phyloP scores from a whole-genome alignment of 2,329 filamentous ascomycete species.

The Claviceps arundinis region DNA sequence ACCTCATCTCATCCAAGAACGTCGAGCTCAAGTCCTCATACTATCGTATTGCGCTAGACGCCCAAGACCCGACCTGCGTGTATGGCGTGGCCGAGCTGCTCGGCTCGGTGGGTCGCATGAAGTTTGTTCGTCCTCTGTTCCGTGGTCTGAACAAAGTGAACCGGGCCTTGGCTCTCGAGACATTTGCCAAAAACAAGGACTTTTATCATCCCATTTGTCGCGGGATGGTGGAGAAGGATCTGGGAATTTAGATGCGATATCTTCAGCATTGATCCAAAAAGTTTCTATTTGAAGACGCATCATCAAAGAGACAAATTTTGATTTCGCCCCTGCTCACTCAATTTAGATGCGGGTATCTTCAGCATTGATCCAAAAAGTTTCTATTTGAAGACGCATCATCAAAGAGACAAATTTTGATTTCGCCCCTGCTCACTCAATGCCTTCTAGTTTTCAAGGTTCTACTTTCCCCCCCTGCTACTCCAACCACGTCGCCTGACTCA shows the following conservation, averaged over 20 bases:
- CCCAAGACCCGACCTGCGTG: slow-evolving; percentile 56
- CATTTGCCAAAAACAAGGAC: slow-evolving; percentile 74
- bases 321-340: not conserved
- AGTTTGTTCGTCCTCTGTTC: slow-evolving; percentile 85
- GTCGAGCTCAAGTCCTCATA: slow-evolving; percentile 76
- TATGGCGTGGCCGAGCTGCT: slow-evolving; percentile 60
- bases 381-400: not conserved
- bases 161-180: slow-evolving; percentile 59
- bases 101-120: slow-evolving; percentile 82
- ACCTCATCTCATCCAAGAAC: slow-evolving; percentile 62
- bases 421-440: not conserved
- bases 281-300: not conserved
- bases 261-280: not conserved
- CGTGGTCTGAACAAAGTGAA: slow-evolving; percentile 63
- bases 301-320: not conserved
- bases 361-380: not conserved
- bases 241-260: slow-evolving; percentile 27
- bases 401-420: not conserved
- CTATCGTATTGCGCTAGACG: slow-evolving; percentile 64
- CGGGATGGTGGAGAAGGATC: slow-evolving; percentile 74
- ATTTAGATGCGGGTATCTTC: slow-evolving; percentile 4
- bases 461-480: slow-evolving; percentile 11
- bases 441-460: no score
- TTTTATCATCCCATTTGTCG: slow-evolving; percentile 95
- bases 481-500: slow-evolving; percentile 29